phyloP scores from a whole-genome alignment of 768 basidiomycete genomes.

The Kwoniella mangroviensis region DNA sequence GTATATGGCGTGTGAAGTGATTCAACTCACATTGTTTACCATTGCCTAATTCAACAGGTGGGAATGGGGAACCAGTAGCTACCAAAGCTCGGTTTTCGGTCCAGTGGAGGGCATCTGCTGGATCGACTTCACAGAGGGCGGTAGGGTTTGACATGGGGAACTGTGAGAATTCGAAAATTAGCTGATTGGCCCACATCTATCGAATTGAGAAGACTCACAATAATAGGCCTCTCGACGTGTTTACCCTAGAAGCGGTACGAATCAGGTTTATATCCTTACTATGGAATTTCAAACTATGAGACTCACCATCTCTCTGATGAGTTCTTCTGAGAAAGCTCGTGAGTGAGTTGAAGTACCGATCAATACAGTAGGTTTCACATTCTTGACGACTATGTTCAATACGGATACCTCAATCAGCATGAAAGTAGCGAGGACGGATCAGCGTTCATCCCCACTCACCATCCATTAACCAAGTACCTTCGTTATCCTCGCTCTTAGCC shows the following conservation, averaged over 20 bases:
- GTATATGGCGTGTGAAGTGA: not conserved
- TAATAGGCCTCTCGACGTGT: conserved; percentile 73
- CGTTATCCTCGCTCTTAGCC: conserved; percentile 48
- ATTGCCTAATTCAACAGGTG: conserved; percentile 69
- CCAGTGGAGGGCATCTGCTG: conserved; percentile 62
- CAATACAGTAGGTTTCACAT: conserved; percentile 78
- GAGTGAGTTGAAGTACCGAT: conserved; percentile 81
- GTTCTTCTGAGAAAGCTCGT: conserved; percentile 64
- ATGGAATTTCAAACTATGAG: not conserved
- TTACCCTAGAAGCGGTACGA: conserved; percentile 48
- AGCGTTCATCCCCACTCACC: conserved; percentile 59
- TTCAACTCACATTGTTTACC: conserved; percentile 64
- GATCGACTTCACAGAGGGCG: conserved; percentile 67
- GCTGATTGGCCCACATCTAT: not conserved
- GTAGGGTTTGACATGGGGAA: conserved; percentile 76
- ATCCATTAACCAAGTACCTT: conserved; percentile 57
- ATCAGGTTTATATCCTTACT: not conserved
- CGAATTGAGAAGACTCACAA: conserved; percentile 55
- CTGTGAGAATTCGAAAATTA: conserved; percentile 15
- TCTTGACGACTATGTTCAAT: conserved; percentile 68
- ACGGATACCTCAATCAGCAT: not conserved
- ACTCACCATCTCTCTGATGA: conserved; percentile 61
- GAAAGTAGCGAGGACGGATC: too few relatives aligned
- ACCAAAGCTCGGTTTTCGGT: conserved; percentile 76
- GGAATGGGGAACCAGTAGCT: conserved; percentile 85